phyloP scores from a whole-genome alignment of 2,329 filamentous ascomycete genomes.

The Pseudopithomyces maydicus region DNA sequence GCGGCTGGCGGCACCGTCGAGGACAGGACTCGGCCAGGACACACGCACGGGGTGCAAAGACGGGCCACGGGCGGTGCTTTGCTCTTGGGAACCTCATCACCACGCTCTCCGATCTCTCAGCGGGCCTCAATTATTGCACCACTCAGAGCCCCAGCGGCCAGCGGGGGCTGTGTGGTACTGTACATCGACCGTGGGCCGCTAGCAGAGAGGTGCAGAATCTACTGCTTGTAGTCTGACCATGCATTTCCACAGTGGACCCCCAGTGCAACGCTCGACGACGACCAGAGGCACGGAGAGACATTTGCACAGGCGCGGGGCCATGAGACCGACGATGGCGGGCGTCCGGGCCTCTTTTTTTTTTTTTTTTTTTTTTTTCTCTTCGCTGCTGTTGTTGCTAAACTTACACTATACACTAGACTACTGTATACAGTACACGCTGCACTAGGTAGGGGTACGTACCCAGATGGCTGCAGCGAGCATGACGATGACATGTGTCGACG shows the following conservation, averaged over 20 bases:
- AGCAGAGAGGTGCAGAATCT: conserved; percentile 22
- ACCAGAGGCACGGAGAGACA: background rate
- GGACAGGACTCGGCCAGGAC: background rate
- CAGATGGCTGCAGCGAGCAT: too few species aligned
- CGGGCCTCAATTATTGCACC: conserved; percentile 12
- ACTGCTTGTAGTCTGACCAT: conserved; percentile 16
- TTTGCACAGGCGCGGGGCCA: too few species aligned
- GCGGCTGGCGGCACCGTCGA: background rate
- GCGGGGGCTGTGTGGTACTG: too few species aligned
- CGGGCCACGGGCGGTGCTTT: conserved; percentile 26
- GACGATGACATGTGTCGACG: too few species aligned
- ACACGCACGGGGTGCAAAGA: too few species aligned
- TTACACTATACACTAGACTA: too few species aligned
- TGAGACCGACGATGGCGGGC: background rate
- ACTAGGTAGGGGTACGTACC: too few species aligned
- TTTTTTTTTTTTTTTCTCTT: too few species aligned
- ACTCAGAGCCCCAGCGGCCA: conserved; percentile 21
- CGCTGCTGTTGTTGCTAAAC: too few species aligned
- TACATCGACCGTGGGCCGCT: conserved; percentile 17
- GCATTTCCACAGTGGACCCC: conserved; percentile 7
- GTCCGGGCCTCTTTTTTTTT: background rate
- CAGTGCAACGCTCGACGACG: background rate
- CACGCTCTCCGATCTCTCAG: background rate
- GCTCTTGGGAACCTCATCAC: conserved; percentile 13
- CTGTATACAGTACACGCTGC: too few species aligned